Evolutionary conservation across 1,284 basidiomycete species (phyloP), one percentile per base, ranked within the genome.

Genomic region (Schizophyllum amplum): DNA sequence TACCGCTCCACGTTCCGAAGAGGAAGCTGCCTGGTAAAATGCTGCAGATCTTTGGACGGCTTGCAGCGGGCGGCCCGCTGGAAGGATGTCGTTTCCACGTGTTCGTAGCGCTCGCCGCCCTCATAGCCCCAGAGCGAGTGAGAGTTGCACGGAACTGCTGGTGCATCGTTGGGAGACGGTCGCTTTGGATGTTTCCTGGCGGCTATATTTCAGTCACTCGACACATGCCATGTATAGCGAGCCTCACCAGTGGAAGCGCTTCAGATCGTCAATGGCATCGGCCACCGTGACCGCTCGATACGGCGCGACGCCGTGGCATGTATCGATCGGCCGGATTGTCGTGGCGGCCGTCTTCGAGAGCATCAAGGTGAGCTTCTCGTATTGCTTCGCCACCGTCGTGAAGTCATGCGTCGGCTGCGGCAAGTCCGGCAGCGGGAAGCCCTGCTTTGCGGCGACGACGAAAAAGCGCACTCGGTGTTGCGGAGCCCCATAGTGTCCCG

Each of bases 201-300:
- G 47, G 61, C 77, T 55, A 22, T 9, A n/a, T n/a, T n/a, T n/a
- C n/a, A n/a, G n/a, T n/a, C n/a, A n/a, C n/a, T n/a, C n/a, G n/a
- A n/a, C n/a, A n/a, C n/a, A n/a, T n/a, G n/a, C n/a, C n/a, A n/a
- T n/a, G n/a, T n/a, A n/a, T n/a, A n/a, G n/a, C n/a, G n/a, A n/a
- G n/a, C n/a, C 3, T 33, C 20, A 20, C 11, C n/a, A 53, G n/a
- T 25, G 42, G 4, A 20, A 21, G 23, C 52, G n/a, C 23, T 72
- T 86, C 71, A 90, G 64, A 63, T 89, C 86, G 24, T 74, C 70
- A 56, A 86, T 82, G n/a, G 86, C 82, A 63, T 84, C 81, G 49
- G 78, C 65, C 1, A 88, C 75, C 0, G 81, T 83, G 2, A 86
- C 74, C 7, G 78, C 67, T 50, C 67, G 71, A 25, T 83, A 66